Evolutionary conservation across 176 grass and related monocot genomes (phyloP), one percentile per base, ranked within the genome.

Genomic region (Triticum turgidum): DNA sequence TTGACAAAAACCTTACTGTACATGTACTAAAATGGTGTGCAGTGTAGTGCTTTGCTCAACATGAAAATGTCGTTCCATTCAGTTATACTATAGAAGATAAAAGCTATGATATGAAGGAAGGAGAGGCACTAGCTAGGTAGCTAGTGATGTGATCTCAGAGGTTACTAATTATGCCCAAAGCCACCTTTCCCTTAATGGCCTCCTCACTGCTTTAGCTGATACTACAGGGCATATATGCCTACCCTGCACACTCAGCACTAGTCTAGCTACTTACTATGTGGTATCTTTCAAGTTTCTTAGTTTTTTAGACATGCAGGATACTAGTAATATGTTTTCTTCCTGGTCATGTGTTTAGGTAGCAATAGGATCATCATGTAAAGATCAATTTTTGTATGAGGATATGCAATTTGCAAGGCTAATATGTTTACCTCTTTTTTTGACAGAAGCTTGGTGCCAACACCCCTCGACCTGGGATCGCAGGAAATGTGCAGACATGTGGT

Each of bases 371-470:
- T 68, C 65, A 14, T 71, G 20, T 38, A 70, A 38, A 56, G 11
- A 24, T 24, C 2, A 1, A 17, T 14, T 35, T 69, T 15, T 25
- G 13, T 9, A 20, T 4, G 66, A 11, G 14, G 49, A 9, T 7
- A 4, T 51, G 49, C 14, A 8, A 54, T 51, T 25, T 11, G 33
- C 15, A 69, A 49, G 24, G 6, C 20, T 33, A 54, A 34, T 1
- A 80, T 63, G 2, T 14, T 73, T 65, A 81, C 13, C 69, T 70
- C 14, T 63, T 64, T 79, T 33, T 79, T 65, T 65, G 34, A 73
- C 90, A 99, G 97, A 93, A 93, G 80, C 86, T 99, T 76, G 90
- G 94, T 65, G 85, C 77, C 69, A 94, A 90, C 71, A 93, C 64
- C 38, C 90, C 84, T 74, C 88, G 52, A 25, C 90, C 84, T 54